These are phyloP conservation scores for Leccinum pellstonianum DNA, from an alignment of 768 basidiomycete species.

Conservation along the genomic window DNA sequence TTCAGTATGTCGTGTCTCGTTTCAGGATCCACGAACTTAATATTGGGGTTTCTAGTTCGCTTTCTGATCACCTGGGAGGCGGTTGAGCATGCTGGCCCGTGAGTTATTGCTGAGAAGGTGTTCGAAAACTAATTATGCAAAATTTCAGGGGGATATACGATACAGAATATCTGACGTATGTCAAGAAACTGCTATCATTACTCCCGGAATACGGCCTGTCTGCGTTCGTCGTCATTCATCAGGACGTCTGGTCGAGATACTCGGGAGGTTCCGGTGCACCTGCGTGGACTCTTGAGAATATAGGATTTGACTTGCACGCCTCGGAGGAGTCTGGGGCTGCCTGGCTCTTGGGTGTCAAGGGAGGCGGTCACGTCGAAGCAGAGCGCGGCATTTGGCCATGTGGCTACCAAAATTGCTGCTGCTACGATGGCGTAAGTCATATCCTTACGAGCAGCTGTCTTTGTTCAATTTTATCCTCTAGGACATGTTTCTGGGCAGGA, in stretches of 20 bases:
- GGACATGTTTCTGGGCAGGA: slow-evolving; percentile 93
- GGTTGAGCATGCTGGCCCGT: slow-evolving; percentile 92
- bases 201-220: slow-evolving; percentile 71
- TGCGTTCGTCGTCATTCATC: slow-evolving; percentile 82
- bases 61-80: slow-evolving; percentile 98
- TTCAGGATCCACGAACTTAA: background rate
- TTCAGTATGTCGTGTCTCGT: slow-evolving; percentile 58
- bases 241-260: slow-evolving; percentile 96
- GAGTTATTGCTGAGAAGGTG: slow-evolving; percentile 34
- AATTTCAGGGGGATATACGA: slow-evolving; percentile 76
- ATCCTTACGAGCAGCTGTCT: slow-evolving; percentile 1
- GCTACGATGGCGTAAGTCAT: slow-evolving; percentile 83
- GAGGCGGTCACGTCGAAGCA: slow-evolving; percentile 70
- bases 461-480: slow-evolving; percentile 27
- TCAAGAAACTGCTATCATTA: slow-evolving; percentile 64
- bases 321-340: slow-evolving; percentile 85
- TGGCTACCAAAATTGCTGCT: slow-evolving; percentile 93
- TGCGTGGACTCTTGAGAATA: slow-evolving; percentile 87
- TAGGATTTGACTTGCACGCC: slow-evolving; percentile 79
- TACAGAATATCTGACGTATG: slow-evolving; percentile 74
- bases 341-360: slow-evolving; percentile 78
- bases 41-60: slow-evolving; percentile 51
- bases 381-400: slow-evolving; percentile 91
- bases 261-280: slow-evolving; percentile 95
- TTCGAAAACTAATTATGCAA: background rate